These are phyloP conservation scores for Phytophthora hibernalis DNA, from an alignment of 352 stramenopile genomes.

Conservation along the genomic window DNA sequence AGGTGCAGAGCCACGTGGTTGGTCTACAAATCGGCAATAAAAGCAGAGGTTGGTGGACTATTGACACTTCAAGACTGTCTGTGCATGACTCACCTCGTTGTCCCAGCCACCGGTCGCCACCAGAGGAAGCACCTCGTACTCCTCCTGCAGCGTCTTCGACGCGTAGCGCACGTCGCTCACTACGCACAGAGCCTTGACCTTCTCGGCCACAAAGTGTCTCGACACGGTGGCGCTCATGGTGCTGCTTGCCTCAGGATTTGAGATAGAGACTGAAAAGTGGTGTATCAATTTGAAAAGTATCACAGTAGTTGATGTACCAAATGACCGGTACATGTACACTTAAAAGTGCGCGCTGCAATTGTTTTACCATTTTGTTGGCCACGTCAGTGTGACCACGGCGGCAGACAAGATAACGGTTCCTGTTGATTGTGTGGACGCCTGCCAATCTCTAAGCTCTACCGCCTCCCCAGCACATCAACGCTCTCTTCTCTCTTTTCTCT, in stretches of 20 bases:
- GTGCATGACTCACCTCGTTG: constrained; percentile 40
- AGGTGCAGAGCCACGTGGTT: constrained; percentile 66
- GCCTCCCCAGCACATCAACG: constrained; percentile 24
- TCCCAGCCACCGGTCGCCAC: constrained; percentile 68
- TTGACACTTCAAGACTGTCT: background rate
- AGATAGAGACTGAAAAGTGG: background rate
- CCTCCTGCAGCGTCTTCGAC: constrained; percentile 36
- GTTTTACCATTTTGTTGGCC: background rate
- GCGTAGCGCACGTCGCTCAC: constrained; percentile 59
- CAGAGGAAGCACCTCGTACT: constrained; percentile 58
- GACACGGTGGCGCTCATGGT: constrained; percentile 45
- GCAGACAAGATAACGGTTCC: constrained; percentile 10
- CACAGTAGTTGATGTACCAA: constrained; percentile 4
- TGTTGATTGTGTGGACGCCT: constrained; percentile 17
- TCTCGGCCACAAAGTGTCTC: constrained; percentile 75
- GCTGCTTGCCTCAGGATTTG: background rate
- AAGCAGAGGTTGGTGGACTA: background rate
- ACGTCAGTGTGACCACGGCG: background rate
- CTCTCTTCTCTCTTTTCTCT: constrained; percentile 29
- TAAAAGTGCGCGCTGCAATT: too few relatives aligned
- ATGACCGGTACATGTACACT: background rate
- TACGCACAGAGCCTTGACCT: constrained; percentile 66
- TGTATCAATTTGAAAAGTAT: background rate
- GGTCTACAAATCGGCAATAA: constrained; percentile 24
- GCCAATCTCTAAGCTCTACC: constrained; percentile 38